These are phyloP conservation scores for Monilinia vaccinii-corymbosi DNA, from an alignment of 2,329 filamentous ascomycete genomes.

Conservation along the genomic window DNA sequence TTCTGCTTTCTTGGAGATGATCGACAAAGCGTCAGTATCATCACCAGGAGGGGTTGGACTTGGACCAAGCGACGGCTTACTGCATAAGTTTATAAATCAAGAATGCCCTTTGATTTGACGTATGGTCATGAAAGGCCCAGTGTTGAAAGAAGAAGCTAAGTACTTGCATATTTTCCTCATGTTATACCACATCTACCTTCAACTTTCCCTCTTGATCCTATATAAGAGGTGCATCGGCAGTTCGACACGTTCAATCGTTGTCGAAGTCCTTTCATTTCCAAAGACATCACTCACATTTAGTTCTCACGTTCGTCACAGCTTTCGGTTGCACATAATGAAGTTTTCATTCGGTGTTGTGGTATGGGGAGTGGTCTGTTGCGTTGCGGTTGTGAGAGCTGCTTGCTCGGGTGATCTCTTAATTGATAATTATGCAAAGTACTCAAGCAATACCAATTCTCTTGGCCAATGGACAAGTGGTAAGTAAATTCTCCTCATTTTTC, in stretches of 20 bases:
- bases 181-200: background rate
- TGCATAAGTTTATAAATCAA: background rate
- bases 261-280: conserved; percentile 1
- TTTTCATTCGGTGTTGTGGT: background rate
- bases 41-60: background rate
- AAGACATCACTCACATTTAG: background rate
- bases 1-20: background rate
- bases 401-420: conserved; percentile 26
- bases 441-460: conserved; percentile 29
- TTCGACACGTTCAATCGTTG: conserved; percentile 6
- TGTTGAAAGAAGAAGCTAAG: background rate
- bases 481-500: conserved; percentile 1
- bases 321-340: background rate
- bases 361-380: conserved; percentile 8
- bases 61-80: background rate
- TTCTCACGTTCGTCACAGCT: background rate
- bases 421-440: conserved; percentile 28
- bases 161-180: background rate
- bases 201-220: background rate
- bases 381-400: conserved; percentile 15
- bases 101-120: background rate
- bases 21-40: background rate
- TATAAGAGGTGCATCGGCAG: background rate
- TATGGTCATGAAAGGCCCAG: background rate
- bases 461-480: conserved; percentile 32